These are phyloP conservation scores for Vaccinium corymbosum DNA, from an alignment of 148 eudicot genomes.

Conservation along the genomic window DNA sequence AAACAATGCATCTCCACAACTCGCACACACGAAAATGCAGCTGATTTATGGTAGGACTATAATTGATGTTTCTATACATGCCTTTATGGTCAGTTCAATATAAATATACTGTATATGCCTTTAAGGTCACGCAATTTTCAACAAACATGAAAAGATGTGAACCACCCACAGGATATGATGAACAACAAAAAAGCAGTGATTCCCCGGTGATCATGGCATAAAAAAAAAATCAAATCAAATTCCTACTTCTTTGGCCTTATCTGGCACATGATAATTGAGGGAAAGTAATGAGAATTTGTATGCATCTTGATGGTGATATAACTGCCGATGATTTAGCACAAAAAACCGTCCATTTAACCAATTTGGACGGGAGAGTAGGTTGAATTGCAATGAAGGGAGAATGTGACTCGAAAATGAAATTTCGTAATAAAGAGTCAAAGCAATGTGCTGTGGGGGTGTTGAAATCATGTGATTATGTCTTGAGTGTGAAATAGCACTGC, in stretches of 20 bases:
- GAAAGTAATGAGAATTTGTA: background rate
- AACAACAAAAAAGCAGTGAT: background rate
- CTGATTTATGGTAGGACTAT: background rate
- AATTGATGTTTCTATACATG: background rate
- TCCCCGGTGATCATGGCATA: background rate
- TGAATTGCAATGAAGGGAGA: constrained; percentile 5
- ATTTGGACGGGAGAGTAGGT: constrained; percentile 4
- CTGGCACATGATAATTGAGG: background rate
- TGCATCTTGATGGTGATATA: background rate
- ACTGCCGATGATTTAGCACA: background rate
- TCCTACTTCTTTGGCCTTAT: background rate
- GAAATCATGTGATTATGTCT: constrained; percentile 1
- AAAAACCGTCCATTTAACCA: background rate
- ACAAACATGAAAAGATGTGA: background rate
- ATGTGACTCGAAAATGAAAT: constrained; percentile 8
- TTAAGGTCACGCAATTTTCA: background rate
- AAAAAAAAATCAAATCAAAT: background rate
- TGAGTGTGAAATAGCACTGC: background rate
- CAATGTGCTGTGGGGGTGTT: background rate
- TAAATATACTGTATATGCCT: too few species aligned
- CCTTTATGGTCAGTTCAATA: background rate
- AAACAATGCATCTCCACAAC: background rate
- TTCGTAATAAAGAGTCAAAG: background rate
- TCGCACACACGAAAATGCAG: background rate
- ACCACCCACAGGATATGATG: background rate